Evolutionary conservation across 2,329 filamentous ascomycete genomes (phyloP).

Genomic region (Exophiala xenobiotica): DNA sequence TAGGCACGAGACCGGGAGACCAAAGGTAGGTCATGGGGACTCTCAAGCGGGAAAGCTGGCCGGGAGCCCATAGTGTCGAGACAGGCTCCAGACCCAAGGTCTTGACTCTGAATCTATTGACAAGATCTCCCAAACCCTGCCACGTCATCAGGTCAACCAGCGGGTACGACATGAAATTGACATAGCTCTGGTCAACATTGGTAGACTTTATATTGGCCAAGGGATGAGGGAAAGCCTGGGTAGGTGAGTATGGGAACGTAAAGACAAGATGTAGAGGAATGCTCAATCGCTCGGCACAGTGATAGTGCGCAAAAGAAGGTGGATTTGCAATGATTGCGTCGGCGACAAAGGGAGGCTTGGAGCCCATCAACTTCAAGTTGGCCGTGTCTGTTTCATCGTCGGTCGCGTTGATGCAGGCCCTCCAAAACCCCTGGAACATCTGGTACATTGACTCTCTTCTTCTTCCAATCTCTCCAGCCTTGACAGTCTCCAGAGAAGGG

Average conservation of each 20-base stretch:
- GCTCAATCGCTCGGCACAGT: constrained; percentile 38
- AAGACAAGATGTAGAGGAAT: constrained; percentile 39
- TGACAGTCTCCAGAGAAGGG: constrained; percentile 69
- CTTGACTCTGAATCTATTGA: constrained; percentile 70
- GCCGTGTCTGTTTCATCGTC: constrained; percentile 64
- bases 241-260: constrained; percentile 69
- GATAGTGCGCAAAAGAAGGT: constrained; percentile 40
- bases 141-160: constrained; percentile 71
- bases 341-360: constrained; percentile 44
- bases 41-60: constrained; percentile 68
- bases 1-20: constrained; percentile 51
- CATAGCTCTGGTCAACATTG: constrained; percentile 70
- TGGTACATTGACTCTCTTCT: constrained; percentile 70
- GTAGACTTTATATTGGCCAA: constrained; percentile 71
- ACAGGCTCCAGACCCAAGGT: constrained; percentile 71
- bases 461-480: constrained; percentile 68
- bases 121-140: constrained; percentile 65
- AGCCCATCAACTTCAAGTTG: constrained; percentile 65
- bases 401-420: constrained; percentile 66
- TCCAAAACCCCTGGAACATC: constrained; percentile 83
- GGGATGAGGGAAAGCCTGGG: constrained; percentile 70
- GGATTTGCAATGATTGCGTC: constrained; percentile 42
- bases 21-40: constrained; percentile 75
- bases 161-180: constrained; percentile 78
- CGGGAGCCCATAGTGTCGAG: constrained; percentile 74